Evolutionary conservation across 805 yeast species (phyloP).

Genomic region (Saccharomyces jurei): DNA sequence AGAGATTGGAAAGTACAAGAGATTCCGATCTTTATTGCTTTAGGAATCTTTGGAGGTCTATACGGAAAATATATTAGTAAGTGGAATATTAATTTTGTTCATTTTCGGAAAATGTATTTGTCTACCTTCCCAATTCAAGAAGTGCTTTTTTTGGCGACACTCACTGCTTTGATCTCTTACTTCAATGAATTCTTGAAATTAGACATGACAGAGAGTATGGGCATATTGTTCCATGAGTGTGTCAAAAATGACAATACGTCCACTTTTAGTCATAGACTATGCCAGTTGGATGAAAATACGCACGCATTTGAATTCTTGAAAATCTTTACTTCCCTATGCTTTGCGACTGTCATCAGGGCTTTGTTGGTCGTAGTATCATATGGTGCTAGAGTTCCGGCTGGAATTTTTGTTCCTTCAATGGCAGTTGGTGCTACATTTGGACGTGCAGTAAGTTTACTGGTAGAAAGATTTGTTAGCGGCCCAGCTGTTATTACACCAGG

Average conservation of each 20-base stretch:
- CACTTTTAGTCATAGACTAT: conserved; percentile 35
- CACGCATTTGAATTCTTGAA: conserved; percentile 21
- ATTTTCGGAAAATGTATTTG: conserved; percentile 67
- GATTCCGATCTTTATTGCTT: conserved; percentile 63
- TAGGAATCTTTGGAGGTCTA: conserved; percentile 88
- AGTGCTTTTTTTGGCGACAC: conserved; percentile 53
- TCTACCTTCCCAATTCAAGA: conserved; percentile 46
- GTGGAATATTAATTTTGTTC: conserved; percentile 66
- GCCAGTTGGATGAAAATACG: conserved; percentile 31
- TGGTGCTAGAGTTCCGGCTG: conserved; percentile 95
- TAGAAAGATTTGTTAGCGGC: conserved; percentile 42
- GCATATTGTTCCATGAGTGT: conserved; percentile 79
- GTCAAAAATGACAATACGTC: conserved; percentile 30
- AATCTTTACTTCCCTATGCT: conserved; percentile 45
- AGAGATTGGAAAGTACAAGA: conserved; percentile 82
- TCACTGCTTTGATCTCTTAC: conserved; percentile 73
- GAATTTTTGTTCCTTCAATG: conserved; percentile 94
- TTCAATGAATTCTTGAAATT: conserved; percentile 71
- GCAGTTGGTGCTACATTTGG: conserved; percentile 95
- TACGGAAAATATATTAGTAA: conserved; percentile 75
- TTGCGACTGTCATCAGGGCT: conserved; percentile 69
- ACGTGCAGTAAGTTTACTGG: conserved; percentile 69
- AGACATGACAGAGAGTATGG: conserved; percentile 97
- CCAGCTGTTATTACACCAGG: conserved; percentile 77
- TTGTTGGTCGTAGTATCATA: conserved; percentile 73